Percentiles rank a stretch among this genome's conserved stretches.
Conservation (phyloP, 1,139 yeast species). For the Kodamaea sp. region DNA sequence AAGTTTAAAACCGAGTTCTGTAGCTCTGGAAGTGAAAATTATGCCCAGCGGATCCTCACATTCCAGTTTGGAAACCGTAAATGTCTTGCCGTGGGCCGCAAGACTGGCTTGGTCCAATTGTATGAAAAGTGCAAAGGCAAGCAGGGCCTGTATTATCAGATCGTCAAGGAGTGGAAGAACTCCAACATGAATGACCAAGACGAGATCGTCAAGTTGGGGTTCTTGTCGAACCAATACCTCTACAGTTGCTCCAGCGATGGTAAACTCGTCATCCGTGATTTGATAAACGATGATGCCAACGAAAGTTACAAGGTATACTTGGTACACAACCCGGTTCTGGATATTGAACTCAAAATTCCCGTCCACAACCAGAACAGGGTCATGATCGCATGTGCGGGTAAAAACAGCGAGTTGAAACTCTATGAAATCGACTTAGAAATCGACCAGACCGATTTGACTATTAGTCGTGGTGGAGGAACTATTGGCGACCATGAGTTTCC, state of each 20-base stretch:
- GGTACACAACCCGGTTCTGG: constrained; percentile 39
- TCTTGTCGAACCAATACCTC: constrained; percentile 31
- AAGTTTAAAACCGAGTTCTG: constrained; percentile 22
- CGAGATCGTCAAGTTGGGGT: constrained; percentile 33
- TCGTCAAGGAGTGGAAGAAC: constrained; percentile 34
- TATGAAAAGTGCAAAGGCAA: constrained; percentile 19
- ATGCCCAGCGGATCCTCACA: constrained; percentile 22
- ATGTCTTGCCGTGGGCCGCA: constrained; percentile 30
- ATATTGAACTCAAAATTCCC: constrained; percentile 18
- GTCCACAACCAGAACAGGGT: constrained; percentile 15
- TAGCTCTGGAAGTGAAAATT: constrained; percentile 16
- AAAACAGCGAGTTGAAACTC: constrained; percentile 43
- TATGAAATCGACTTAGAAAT: constrained; percentile 20
- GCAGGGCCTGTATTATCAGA: constrained; percentile 15
- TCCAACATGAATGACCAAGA: constrained; percentile 21
- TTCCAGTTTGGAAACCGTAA: constrained; percentile 22
- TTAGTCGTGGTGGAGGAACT: constrained; percentile 6
- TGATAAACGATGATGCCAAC: constrained; percentile 41
- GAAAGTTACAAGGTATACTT: constrained; percentile 30
- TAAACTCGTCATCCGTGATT: constrained; percentile 43
- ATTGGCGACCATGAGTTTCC: constrained; percentile 6
- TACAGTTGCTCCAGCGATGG: constrained; percentile 50
- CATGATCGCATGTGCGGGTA: constrained; percentile 44
- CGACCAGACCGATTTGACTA: constrained; percentile 4
- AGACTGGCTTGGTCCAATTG: constrained; percentile 34